phyloP scores from a whole-genome alignment of 2,329 filamentous ascomycete genomes.

The Colletotrichum eremochloae region DNA sequence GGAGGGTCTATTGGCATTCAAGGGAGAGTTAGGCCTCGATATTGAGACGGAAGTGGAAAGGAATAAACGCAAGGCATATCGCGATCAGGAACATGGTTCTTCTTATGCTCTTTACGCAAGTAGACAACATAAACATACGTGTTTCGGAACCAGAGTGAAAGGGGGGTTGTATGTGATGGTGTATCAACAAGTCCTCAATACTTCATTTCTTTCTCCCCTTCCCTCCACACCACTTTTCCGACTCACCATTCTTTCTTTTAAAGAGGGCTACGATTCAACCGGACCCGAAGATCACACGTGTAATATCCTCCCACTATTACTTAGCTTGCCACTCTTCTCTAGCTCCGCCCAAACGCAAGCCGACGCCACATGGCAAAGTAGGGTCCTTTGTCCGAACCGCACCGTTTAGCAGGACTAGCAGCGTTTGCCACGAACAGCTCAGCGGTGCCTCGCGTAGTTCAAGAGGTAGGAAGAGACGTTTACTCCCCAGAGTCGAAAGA shows the following conservation, averaged over 20 bases:
- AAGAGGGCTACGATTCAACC: background rate
- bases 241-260: background rate
- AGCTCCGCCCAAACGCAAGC: conserved; percentile 15
- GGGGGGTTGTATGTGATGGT: background rate
- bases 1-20: conserved; percentile 30
- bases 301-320: background rate
- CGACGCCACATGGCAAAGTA: conserved; percentile 32
- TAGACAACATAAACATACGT: conserved; percentile 8
- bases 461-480: conserved; percentile 7
- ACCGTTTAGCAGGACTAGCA: conserved; percentile 34
- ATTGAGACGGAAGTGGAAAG: background rate
- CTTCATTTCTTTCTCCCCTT: background rate
- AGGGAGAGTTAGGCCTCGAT: conserved; percentile 34
- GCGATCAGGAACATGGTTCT: background rate
- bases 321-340: background rate
- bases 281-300: conserved; percentile 2
- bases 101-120: background rate
- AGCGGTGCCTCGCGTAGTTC: conserved; percentile 23
- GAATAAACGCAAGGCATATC: background rate
- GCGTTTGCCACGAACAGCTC: conserved; percentile 11
- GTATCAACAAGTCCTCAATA: conserved; percentile 3
- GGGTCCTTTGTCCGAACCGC: conserved; percentile 27
- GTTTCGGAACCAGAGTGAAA: background rate
- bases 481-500: background rate
- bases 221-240: background rate